Conservation (phyloP, 2,329 filamentous ascomycete species). For the Corinectria fuckeliana region DNA sequence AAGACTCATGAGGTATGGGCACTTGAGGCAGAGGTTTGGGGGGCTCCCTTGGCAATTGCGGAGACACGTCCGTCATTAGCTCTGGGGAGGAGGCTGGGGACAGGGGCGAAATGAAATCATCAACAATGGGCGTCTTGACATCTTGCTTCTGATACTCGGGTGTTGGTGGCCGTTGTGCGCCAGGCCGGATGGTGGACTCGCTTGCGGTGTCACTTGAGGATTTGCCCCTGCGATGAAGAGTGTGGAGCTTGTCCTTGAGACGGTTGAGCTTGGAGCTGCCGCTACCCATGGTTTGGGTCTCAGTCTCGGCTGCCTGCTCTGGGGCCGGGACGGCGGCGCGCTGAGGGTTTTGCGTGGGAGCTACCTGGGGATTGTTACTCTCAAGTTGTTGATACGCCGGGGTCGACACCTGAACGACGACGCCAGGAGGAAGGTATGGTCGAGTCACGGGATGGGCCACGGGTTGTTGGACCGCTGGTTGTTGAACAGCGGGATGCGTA, state of each 20-base stretch:
- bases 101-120: slow-evolving; percentile 49
- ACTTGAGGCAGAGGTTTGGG: slow-evolving; percentile 20
- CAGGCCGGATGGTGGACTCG: slow-evolving; percentile 27
- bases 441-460: slow-evolving; percentile 17
- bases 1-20: background rate
- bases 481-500: slow-evolving; percentile 22
- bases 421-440: slow-evolving; percentile 25
- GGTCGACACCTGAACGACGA: slow-evolving; percentile 27
- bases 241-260: slow-evolving; percentile 40
- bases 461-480: background rate
- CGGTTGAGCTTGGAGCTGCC: slow-evolving; percentile 42
- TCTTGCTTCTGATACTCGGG: slow-evolving; percentile 57
- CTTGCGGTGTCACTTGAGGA: slow-evolving; percentile 33
- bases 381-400: slow-evolving; percentile 24
- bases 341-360: slow-evolving; percentile 20
- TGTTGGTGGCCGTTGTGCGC: slow-evolving; percentile 51
- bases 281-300: slow-evolving; percentile 42
- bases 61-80: slow-evolving; percentile 43
- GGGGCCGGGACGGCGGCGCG: slow-evolving; percentile 17
- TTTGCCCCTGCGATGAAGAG: slow-evolving; percentile 32
- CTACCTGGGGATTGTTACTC: slow-evolving; percentile 15
- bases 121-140: slow-evolving; percentile 44
- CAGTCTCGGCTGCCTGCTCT: slow-evolving; percentile 27
- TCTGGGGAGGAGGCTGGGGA: slow-evolving; percentile 55
- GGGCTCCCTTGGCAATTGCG: slow-evolving; percentile 42